phyloP scores from a whole-genome alignment of 164 flowering plant species.

The Echeveria elegans region DNA sequence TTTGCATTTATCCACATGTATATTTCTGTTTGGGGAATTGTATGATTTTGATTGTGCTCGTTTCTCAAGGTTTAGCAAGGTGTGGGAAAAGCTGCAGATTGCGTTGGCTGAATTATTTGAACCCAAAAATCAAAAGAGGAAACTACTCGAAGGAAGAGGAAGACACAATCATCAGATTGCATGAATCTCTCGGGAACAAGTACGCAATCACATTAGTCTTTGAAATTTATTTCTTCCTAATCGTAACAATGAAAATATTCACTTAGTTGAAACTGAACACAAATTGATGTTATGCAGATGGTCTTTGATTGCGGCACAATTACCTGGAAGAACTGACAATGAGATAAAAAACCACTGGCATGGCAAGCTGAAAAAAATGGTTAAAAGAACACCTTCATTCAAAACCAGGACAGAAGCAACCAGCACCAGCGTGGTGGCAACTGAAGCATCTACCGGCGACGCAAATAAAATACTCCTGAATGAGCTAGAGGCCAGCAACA shows the following conservation, averaged over 20 bases:
- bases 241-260: background rate
- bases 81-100: constrained; percentile 10
- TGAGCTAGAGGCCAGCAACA: too few species aligned
- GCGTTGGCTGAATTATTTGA: constrained; percentile 7
- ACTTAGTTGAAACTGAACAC: background rate
- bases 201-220: too few species aligned
- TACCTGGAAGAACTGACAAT: constrained; percentile 7
- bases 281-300: background rate
- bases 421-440: background rate
- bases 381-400: background rate
- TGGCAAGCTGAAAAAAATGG: constrained; percentile 1
- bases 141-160: constrained; percentile 7
- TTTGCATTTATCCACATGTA: background rate
- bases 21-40: background rate
- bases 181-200: background rate
- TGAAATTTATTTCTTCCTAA: too few species aligned
- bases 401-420: background rate
- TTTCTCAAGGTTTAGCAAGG: constrained; percentile 7
- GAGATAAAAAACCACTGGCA: constrained; percentile 10
- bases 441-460: background rate
- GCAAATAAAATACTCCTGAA: too few species aligned
- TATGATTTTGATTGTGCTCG: constrained; percentile 2
- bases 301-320: constrained; percentile 8
- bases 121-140: constrained; percentile 1
- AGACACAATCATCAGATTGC: constrained; percentile 6